Conservation (phyloP, 192 early-diverging fungal species). For the Coemansia sp. region DNA sequence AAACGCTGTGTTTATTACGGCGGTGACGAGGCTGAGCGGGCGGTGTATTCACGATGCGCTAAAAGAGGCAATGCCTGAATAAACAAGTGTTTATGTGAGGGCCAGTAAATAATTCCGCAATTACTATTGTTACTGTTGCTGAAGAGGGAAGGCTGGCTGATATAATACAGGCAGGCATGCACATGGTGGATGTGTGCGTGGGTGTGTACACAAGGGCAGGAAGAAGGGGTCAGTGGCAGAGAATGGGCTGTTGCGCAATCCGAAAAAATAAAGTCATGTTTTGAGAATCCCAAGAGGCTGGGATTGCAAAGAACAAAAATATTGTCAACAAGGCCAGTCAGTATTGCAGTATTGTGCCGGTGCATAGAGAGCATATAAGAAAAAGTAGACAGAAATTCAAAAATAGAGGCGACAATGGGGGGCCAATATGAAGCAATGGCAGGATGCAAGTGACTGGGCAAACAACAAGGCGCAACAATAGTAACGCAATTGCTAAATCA, state of each 20-base stretch:
- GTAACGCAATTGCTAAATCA: no score
- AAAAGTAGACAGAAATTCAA: neutral
- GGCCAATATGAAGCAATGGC: no score
- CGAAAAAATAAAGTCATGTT: no score
- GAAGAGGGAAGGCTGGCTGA: neutral
- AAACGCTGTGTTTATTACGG: no score
- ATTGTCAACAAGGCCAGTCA: neutral
- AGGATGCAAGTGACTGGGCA: no score
- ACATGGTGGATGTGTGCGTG: neutral
- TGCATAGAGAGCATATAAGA: neutral
- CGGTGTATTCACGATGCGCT: neutral
- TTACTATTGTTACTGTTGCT: constrained; percentile 1
- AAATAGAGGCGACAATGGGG: neutral
- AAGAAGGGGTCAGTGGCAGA: no score
- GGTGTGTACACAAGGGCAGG: no score
- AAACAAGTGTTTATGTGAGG: neutral
- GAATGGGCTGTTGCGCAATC: no score
- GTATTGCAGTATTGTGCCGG: no score
- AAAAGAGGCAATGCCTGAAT: neutral
- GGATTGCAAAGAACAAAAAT: neutral
- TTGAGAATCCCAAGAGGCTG: constrained; percentile 6
- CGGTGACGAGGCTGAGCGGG: no score
- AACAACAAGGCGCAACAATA: no score
- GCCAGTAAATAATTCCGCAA: no score
- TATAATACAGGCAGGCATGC: neutral